Evolutionary conservation across 192 early-diverging fungal genomes (phyloP), one percentile per base, ranked within the genome.

Genomic region (Podila minutissima): DNA sequence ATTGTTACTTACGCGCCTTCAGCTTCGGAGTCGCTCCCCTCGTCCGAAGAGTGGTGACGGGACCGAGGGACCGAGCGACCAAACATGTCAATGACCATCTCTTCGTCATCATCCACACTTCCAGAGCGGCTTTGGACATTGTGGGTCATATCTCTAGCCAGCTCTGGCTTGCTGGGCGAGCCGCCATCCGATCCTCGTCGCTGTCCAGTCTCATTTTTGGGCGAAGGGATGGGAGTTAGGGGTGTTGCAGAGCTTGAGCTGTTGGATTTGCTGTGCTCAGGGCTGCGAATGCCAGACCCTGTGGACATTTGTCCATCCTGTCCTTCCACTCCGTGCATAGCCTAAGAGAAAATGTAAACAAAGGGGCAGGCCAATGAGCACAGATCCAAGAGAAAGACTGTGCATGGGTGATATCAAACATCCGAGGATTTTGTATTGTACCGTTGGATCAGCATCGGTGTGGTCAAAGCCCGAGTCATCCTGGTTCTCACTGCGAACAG

Each of bases 31-130:
- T 81, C 77, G n/a, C 70, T 72, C 8, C 77, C 71, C 20, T 72
- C 77, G 48, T 81, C 77, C 0, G 71, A 81, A 0, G 77, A 81
- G 31, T 81, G 77, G 41, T 64, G 71, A 11, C 77, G 66, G 17
- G 77, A 81, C 26, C 66, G 71, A 65, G 77, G 77, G 51, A 81
- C 67, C 5, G 77, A 81, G 28, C 77, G 71, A 29, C 77, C 77
- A 63, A 73, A 81, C 57, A 69, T 67, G 49, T 81, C 71, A 46
- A 81, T 51, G 5, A 81, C 63, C 77, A 81, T 81, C 31, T 81
- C 77, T 35, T 81, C 77, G 41, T 81, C 72, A 31, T 73, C 77
- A 12, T 81, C 77, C 29, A 73, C 46, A 24, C 77, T 81, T 46
- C 70, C 70, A 24, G 66, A 15, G 3, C 77, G 59, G 35, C 77